These are phyloP conservation scores for Glomus cerebriforme DNA, from an alignment of 192 early-diverging fungal species.

Conservation along the genomic window DNA sequence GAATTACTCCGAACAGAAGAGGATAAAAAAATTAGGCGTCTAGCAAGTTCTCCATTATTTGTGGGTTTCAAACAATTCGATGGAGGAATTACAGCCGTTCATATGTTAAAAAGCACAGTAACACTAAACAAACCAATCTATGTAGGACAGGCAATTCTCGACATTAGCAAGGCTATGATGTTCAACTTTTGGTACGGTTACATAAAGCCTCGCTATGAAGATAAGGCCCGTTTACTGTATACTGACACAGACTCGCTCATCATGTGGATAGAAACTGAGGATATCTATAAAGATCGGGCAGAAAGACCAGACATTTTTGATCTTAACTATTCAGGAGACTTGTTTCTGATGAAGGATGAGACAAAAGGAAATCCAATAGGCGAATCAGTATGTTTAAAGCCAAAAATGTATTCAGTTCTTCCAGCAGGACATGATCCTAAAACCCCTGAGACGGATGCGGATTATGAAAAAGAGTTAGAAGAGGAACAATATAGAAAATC, in stretches of 20 bases:
- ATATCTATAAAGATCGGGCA: too few relatives aligned
- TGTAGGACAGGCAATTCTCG: slow-evolving; percentile 29
- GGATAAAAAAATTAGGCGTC: slow-evolving; percentile 24
- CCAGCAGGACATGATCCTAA: slow-evolving; percentile 19
- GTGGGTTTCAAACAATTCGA: slow-evolving; percentile 25
- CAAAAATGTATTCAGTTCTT: too few relatives aligned
- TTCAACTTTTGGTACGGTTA: too few relatives aligned
- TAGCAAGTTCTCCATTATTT: slow-evolving; percentile 16
- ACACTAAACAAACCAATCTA: slow-evolving; percentile 24
- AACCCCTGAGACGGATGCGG: slow-evolving; percentile 17
- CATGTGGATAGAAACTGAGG: too few relatives aligned
- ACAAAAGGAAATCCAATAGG: neutral
- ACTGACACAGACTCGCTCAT: too few relatives aligned
- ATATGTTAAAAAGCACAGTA: slow-evolving; percentile 24
- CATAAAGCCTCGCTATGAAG: too few relatives aligned
- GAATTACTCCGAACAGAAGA: slow-evolving; percentile 1
- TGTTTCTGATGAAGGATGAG: too few relatives aligned
- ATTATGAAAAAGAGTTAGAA: slow-evolving; percentile 30
- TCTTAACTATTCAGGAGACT: too few relatives aligned
- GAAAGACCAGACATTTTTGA: too few relatives aligned
- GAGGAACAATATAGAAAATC: slow-evolving; percentile 25
- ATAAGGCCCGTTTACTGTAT: too few relatives aligned
- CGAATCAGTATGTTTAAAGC: slow-evolving; percentile 26
- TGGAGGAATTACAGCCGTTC: slow-evolving; percentile 22
- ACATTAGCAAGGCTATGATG: too few relatives aligned